Percentiles rank a stretch among this genome's conserved stretches.
These are phyloP conservation scores for Xylaria longipes DNA, from an alignment of 495 filamentous ascomycete species.

Conservation along the genomic window DNA sequence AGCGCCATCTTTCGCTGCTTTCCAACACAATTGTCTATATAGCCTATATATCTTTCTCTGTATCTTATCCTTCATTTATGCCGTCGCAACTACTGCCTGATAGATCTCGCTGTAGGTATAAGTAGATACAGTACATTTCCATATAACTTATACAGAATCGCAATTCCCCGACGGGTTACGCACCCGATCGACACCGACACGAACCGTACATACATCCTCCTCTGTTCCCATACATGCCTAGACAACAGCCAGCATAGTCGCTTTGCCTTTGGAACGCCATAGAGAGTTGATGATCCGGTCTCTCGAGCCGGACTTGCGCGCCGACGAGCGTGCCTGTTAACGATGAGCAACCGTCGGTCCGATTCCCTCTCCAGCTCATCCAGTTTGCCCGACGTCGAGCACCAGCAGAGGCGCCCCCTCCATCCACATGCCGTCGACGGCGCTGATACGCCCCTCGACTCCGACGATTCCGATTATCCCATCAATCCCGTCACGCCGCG, in stretches of 20 bases:
- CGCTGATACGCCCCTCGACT: slow-evolving; percentile 30
- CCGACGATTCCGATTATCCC: slow-evolving; percentile 31
- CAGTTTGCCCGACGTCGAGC: slow-evolving; percentile 37
- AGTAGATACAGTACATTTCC: not conserved
- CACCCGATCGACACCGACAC: not conserved
- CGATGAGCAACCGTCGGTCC: slow-evolving; percentile 38
- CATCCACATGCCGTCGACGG: slow-evolving; percentile 35
- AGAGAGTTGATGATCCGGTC: slow-evolving; percentile 13
- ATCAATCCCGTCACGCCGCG: slow-evolving; percentile 42
- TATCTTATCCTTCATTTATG: not conserved
- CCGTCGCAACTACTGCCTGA: not conserved
- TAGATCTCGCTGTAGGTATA: not conserved
- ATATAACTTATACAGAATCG: not conserved
- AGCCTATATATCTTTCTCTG: not conserved
- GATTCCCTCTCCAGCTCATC: slow-evolving; percentile 26
- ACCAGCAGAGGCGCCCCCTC: slow-evolving; percentile 34
- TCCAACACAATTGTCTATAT: not conserved
- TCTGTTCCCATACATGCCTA: not conserved
- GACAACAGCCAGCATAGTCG: not conserved
- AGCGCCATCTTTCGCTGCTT: not conserved
- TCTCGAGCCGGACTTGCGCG: not conserved
- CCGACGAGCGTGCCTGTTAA: slow-evolving; percentile 12
- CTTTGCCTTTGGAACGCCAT: not conserved
- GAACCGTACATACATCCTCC: not conserved
- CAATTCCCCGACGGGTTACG: not conserved